These are phyloP conservation scores for Phoma sp. DNA, from an alignment of 2,329 filamentous ascomycete species.

Conservation along the genomic window DNA sequence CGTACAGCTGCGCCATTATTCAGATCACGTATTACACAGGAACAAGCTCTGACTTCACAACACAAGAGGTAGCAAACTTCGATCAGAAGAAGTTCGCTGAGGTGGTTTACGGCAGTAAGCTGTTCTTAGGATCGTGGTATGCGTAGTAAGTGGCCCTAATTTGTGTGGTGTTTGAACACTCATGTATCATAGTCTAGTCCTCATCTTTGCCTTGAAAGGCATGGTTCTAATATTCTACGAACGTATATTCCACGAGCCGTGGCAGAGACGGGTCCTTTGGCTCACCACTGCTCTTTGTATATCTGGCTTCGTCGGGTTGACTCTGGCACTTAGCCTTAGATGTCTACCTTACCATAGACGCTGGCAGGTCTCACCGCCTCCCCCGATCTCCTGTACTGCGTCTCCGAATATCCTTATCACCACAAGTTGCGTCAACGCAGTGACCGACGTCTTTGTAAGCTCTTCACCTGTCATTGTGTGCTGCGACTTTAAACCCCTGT, in stretches of 20 bases:
- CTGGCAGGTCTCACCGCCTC: constrained; percentile 14
- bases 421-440: constrained; percentile 19
- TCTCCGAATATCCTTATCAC: constrained; percentile 17
- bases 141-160: constrained; percentile 16
- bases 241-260: constrained; percentile 15
- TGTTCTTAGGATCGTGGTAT: constrained; percentile 20
- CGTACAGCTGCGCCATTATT: constrained; percentile 9
- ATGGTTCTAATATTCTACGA: constrained; percentile 21
- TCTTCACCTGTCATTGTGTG: too few species aligned
- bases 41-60: constrained; percentile 18
- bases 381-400: constrained; percentile 12
- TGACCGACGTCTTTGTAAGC: constrained; percentile 16
- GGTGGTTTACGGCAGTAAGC: constrained; percentile 15
- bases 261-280: constrained; percentile 17
- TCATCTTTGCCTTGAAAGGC: constrained; percentile 21
- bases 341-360: constrained; percentile 11
- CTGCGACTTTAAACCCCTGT: neutral
- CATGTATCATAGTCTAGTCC: neutral
- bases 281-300: constrained; percentile 15
- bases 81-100: constrained; percentile 7
- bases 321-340: constrained; percentile 11
- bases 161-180: too few species aligned
- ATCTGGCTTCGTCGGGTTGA: constrained; percentile 8
- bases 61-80: constrained; percentile 12
- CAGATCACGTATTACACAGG: constrained; percentile 18